phyloP scores from a whole-genome alignment of 2,329 filamentous ascomycete genomes.

The Fusarium siculi region DNA sequence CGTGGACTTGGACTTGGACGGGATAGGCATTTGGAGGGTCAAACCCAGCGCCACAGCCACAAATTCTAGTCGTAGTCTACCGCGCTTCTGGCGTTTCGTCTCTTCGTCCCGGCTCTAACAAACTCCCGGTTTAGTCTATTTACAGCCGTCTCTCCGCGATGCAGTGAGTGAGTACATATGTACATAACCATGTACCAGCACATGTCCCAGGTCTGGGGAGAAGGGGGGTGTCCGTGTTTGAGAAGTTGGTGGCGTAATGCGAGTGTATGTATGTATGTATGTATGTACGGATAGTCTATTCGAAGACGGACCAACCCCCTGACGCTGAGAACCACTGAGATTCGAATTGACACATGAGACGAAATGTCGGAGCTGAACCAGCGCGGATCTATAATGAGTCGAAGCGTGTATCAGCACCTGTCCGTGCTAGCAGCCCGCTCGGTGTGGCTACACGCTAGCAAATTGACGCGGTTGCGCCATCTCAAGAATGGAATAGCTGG shows the following conservation, averaged over 20 bases:
- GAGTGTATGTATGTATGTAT: not conserved
- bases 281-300: not conserved
- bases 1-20: constrained; percentile 6
- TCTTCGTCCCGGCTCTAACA: constrained; percentile 31
- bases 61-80: constrained; percentile 33
- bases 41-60: constrained; percentile 20
- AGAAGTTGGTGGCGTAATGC: constrained; percentile 34
- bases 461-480: constrained; percentile 23
- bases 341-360: constrained; percentile 39
- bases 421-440: constrained; percentile 28
- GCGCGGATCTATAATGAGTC: constrained; percentile 41
- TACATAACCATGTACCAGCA: not conserved
- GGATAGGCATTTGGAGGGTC: constrained; percentile 11
- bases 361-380: constrained; percentile 38
- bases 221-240: constrained; percentile 32
- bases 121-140: constrained; percentile 32
- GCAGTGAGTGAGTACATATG: not conserved
- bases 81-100: constrained; percentile 39
- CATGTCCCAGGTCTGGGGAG: not conserved
- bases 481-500: constrained; percentile 16
- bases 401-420: constrained; percentile 38
- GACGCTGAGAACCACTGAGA: constrained; percentile 22
- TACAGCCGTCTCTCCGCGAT: constrained; percentile 26
- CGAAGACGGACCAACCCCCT: constrained; percentile 23
- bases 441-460: constrained; percentile 10